Percentiles rank a stretch among this genome's conserved stretches.
These are phyloP conservation scores for Ophiostoma australiae DNA, from an alignment of 2,329 filamentous ascomycete species.

Conservation along the genomic window DNA sequence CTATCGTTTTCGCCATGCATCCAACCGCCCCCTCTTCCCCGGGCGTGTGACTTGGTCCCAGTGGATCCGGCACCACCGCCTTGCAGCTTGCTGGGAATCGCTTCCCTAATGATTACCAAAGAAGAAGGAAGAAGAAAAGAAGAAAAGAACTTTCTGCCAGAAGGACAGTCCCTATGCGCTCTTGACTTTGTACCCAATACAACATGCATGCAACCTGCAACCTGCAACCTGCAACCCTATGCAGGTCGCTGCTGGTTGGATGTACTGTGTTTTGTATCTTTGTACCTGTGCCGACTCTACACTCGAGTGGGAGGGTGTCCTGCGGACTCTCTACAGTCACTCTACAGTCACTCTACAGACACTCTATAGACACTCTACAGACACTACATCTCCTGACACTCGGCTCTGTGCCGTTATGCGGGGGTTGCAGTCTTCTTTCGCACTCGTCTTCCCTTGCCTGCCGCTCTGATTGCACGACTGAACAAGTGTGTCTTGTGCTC, in stretches of 20 bases:
- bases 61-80: constrained; percentile 14
- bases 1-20: constrained; percentile 12
- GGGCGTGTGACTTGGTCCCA: constrained; percentile 17
- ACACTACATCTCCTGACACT: constrained; percentile 4
- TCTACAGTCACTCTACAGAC: no score
- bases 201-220: constrained; percentile 5
- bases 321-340: no score
- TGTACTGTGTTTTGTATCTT: neutral
- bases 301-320: no score
- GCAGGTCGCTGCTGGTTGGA: neutral
- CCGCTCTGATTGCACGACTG: neutral
- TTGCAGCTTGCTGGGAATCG: constrained; percentile 5
- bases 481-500: neutral
- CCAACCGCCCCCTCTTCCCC: constrained; percentile 10
- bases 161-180: neutral
- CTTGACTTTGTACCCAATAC: neutral
- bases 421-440: constrained; percentile 9
- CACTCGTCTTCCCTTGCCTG: neutral
- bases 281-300: neutral
- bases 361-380: no score
- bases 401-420: constrained; percentile 3
- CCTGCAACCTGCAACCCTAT: constrained; percentile 11
- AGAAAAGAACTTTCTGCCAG: neutral
- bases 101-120: neutral
- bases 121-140: constrained; percentile 4